Evolutionary conservation across 1,284 basidiomycete genomes (phyloP).

Genomic region (Vanrija humicola): DNA sequence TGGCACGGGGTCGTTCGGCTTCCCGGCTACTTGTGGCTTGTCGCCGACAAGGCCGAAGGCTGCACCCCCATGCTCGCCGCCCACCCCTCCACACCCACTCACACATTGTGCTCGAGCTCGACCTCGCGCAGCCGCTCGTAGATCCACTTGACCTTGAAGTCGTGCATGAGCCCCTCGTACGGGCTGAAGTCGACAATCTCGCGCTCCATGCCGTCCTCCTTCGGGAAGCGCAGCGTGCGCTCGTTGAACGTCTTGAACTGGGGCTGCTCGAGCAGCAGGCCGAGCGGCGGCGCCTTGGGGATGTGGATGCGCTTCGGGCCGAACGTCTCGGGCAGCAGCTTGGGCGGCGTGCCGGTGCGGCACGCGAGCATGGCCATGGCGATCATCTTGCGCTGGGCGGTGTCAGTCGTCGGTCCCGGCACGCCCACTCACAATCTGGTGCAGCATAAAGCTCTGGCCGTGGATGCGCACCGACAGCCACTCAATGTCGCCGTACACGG

Average conservation of each 20-base stretch:
- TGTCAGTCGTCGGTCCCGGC: neutral
- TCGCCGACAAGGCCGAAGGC: neutral
- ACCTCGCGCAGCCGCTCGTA: conserved; percentile 77
- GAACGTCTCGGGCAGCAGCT: conserved; percentile 61
- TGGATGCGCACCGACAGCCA: conserved; percentile 94
- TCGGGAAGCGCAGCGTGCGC: conserved; percentile 16
- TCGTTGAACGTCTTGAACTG: conserved; percentile 64
- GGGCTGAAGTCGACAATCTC: conserved; percentile 63
- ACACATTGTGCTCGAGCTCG: conserved; percentile 77
- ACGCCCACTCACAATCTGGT: conserved; percentile 61
- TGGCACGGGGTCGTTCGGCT: neutral
- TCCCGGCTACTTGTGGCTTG: neutral
- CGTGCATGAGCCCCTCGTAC: conserved; percentile 62
- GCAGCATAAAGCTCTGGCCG: conserved; percentile 98
- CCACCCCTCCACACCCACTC: conserved; percentile 40
- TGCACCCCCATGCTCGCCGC: neutral
- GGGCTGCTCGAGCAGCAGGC: conserved; percentile 89
- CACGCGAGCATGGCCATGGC: conserved; percentile 73
- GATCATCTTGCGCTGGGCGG: conserved; percentile 90
- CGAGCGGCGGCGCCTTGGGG: conserved; percentile 94
- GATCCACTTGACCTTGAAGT: conserved; percentile 78
- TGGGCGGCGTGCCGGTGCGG: conserved; percentile 68
- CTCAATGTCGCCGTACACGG: conserved; percentile 82
- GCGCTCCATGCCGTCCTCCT: conserved; percentile 11
- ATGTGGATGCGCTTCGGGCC: conserved; percentile 73